Evolutionary conservation across 371 early-diverging fungal species (phyloP), one percentile per base, ranked within the genome.

Genomic region (Mortierella sp.): DNA sequence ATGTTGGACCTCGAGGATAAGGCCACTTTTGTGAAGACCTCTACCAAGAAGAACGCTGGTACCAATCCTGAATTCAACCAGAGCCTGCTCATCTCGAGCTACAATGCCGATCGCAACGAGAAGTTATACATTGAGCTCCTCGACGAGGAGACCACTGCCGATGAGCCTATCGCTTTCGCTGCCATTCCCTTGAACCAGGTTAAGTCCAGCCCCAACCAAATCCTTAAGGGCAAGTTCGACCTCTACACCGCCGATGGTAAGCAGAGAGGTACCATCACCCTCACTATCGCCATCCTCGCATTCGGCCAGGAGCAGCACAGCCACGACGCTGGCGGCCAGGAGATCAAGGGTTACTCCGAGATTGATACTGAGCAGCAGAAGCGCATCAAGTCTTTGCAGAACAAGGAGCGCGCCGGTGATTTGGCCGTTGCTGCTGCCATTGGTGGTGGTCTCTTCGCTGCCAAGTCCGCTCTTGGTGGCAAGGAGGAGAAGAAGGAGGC

Each of bases 141-240:
- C 47, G 85, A 88, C 40, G 76, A 85, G 70, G 87, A 86, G 34
- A 49, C 37, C 8, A 68, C 72, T 23, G 70, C 68, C n/a, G 76
- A 84, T 51, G 83, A 73, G 55, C 78, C 84, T 35, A 88, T 88
- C 53, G 89, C 85, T 69, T 88, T 88, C 70, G 74, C 84, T 63
- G 85, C 85, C 57, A 87, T 88, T 32, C 85, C 87, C 43, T 76
- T 88, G 60, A 1, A n/a, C 59, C 68, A 68, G 60, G 60, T 68
- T 23, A 9, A 3, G 5, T 12, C 37, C 1, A 45, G 59, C 1
- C 35, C 51, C 42, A 26, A 53, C 59, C 23, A 67, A 6, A 19
- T 34, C 47, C 6, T 68, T 55, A 23, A 29, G 7, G 74, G 64
- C 28, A 35, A 19, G 8, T 74, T 64, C 45, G 31, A 57, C 2